These are phyloP conservation scores for Didymella pinodella DNA, from an alignment of 2,329 filamentous ascomycete species.

Conservation along the genomic window DNA sequence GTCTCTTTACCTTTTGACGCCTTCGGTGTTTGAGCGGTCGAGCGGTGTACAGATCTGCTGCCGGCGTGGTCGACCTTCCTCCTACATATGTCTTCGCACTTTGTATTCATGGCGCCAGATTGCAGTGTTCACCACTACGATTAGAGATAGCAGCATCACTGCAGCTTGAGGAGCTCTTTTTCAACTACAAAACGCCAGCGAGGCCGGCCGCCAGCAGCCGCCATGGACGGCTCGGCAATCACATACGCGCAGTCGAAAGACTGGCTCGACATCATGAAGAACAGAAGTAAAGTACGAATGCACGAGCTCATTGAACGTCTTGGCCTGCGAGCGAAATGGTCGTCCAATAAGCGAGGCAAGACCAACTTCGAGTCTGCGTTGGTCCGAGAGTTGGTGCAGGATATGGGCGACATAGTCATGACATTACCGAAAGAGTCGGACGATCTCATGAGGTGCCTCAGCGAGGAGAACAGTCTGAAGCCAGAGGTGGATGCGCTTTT, in stretches of 20 bases:
- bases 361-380: slow-evolving; percentile 48
- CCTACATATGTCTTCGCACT: slow-evolving; percentile 8
- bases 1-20: background rate
- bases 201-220: slow-evolving; percentile 20
- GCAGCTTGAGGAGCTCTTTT: background rate
- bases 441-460: slow-evolving; percentile 41
- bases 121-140: slow-evolving; percentile 4
- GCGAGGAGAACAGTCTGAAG: slow-evolving; percentile 40
- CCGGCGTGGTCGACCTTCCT: slow-evolving; percentile 1
- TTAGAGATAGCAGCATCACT: background rate
- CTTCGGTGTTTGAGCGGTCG: background rate
- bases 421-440: slow-evolving; percentile 46
- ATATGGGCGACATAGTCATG: slow-evolving; percentile 45
- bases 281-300: slow-evolving; percentile 47
- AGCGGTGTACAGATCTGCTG: slow-evolving; percentile 7
- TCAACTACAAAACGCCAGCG: slow-evolving; percentile 2
- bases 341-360: slow-evolving; percentile 50
- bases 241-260: slow-evolving; percentile 45
- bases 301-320: slow-evolving; percentile 49
- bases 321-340: slow-evolving; percentile 48
- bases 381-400: slow-evolving; percentile 45
- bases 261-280: slow-evolving; percentile 51
- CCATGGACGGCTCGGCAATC: slow-evolving; percentile 39
- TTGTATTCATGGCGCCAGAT: slow-evolving; percentile 7
- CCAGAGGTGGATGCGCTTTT: slow-evolving; percentile 42